Evolutionary conservation across 1,284 basidiomycete species (phyloP).

Genomic region (Boletus smithii): DNA sequence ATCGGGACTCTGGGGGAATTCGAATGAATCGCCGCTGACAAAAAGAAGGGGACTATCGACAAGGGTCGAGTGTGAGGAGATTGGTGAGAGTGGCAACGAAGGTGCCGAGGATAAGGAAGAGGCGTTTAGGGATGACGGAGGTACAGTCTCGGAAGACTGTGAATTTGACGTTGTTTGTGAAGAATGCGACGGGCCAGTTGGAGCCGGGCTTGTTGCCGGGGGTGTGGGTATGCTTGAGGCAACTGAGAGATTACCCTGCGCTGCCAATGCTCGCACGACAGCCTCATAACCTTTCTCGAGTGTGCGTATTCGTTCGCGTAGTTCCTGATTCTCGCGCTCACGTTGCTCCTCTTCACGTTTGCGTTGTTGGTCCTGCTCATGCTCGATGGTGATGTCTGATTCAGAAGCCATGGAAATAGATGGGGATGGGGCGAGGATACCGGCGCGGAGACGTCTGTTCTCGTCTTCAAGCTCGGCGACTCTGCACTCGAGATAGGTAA

Average conservation of each 20-base stretch:
- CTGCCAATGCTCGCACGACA: constrained; percentile 67
- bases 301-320: constrained; percentile 68
- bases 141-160: constrained; percentile 29
- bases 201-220: constrained; percentile 28
- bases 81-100: constrained; percentile 47
- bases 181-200: constrained; percentile 25
- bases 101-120: constrained; percentile 22
- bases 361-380: constrained; percentile 37
- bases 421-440: constrained; percentile 52
- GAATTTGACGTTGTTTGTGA: constrained; percentile 34
- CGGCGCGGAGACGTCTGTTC: constrained; percentile 71
- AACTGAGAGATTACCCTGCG: constrained; percentile 40
- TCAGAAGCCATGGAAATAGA: constrained; percentile 35
- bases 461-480: constrained; percentile 84
- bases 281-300: constrained; percentile 78
- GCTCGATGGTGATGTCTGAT: constrained; percentile 17
- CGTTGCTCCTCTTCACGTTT: constrained; percentile 44
- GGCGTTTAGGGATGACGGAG: constrained; percentile 4
- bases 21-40: constrained; percentile 30
- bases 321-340: constrained; percentile 69
- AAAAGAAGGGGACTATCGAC: constrained; percentile 29
- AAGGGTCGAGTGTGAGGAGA: constrained; percentile 44
- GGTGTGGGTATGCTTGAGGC: constrained; percentile 22
- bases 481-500: constrained; percentile 66
- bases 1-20: constrained; percentile 27